phyloP scores from a whole-genome alignment of 2,329 filamentous ascomycete genomes.

The Claviceps spartinae region DNA sequence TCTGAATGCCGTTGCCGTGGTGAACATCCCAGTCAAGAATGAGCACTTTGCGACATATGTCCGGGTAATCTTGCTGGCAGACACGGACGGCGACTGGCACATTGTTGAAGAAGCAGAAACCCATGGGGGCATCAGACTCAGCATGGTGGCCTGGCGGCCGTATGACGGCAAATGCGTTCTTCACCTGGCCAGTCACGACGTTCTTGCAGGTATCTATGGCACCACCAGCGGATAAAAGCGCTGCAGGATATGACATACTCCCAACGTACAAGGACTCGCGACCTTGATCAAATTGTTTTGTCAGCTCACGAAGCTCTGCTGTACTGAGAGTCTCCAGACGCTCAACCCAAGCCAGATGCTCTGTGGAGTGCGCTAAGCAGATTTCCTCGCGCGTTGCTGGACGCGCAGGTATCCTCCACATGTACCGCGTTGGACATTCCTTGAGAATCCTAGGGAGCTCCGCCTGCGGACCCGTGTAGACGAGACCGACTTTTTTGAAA shows the following conservation, averaged over 20 bases:
- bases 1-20: conserved; percentile 84
- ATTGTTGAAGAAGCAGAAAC: conserved; percentile 97
- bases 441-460: conserved; percentile 39
- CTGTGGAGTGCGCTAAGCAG: conserved; percentile 60
- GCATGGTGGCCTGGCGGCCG: conserved; percentile 92
- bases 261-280: conserved; percentile 76
- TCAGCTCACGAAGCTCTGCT: conserved; percentile 55
- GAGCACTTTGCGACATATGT: conserved; percentile 73
- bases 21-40: conserved; percentile 86
- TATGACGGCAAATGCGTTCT: conserved; percentile 92
- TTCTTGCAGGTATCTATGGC: conserved; percentile 92
- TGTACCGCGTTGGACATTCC: conserved; percentile 43
- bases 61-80: conserved; percentile 69
- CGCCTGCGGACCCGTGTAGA: conserved; percentile 47
- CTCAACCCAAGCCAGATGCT: conserved; percentile 69
- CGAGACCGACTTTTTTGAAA: conserved; percentile 67
- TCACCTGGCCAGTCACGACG: conserved; percentile 71
- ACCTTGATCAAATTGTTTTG: conserved; percentile 44
- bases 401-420: conserved; percentile 67
- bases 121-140: conserved; percentile 72
- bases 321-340: conserved; percentile 38
- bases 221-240: conserved; percentile 74
- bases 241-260: conserved; percentile 65
- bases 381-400: conserved; percentile 71
- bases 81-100: conserved; percentile 84